Percentiles rank a stretch among this genome's conserved stretches.
Conservation (phyloP, 2,329 filamentous ascomycete species). For the Trichoderma aggressivum region DNA sequence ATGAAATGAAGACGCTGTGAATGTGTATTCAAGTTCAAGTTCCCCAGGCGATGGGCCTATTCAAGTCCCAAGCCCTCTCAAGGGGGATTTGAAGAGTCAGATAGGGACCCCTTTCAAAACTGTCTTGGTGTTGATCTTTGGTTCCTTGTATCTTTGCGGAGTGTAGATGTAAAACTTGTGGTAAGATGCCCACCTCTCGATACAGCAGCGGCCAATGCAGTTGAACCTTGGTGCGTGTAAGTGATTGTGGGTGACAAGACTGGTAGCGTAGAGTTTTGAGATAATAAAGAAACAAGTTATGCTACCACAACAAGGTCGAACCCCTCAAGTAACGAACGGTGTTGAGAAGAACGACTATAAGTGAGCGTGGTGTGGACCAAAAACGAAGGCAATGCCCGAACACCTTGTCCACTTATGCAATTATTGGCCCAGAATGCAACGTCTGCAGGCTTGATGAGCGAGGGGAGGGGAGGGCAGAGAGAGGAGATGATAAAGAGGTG, state of each 20-base stretch:
- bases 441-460: constrained; percentile 1
- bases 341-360: constrained; percentile 18
- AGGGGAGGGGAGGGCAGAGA: neutral
- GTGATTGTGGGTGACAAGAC: neutral
- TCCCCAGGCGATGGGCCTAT: constrained; percentile 12
- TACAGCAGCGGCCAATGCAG: neutral
- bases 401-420: constrained; percentile 6
- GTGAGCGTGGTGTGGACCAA: constrained; percentile 12
- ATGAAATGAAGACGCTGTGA: neutral
- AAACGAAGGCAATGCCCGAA: constrained; percentile 12
- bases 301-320: neutral
- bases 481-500: constrained; percentile 17
- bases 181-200: neutral
- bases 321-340: neutral
- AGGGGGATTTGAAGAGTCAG: neutral
- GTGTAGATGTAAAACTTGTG: neutral
- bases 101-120: neutral
- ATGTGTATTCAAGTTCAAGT: neutral
- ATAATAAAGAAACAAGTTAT: neutral
- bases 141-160: neutral
- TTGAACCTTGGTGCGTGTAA: neutral
- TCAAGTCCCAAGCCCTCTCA: constrained; percentile 12
- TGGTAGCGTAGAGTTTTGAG: neutral
- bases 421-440: constrained; percentile 10
- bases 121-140: neutral